Evolutionary conservation across 1,284 basidiomycete genomes (phyloP).

Genomic region (Papiliotrema laurentii): DNA sequence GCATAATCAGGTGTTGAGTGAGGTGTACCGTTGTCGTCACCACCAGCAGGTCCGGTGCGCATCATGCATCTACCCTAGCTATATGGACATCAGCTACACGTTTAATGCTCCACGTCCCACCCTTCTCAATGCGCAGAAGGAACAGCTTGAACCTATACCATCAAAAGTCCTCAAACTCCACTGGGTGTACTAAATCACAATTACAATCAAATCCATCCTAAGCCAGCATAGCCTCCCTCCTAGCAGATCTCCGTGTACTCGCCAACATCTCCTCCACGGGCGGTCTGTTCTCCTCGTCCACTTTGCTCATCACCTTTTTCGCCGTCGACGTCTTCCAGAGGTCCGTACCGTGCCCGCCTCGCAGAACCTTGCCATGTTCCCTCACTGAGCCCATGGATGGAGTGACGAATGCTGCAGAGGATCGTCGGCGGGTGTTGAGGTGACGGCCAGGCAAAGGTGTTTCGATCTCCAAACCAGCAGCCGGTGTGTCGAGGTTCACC

Average conservation of each 20-base stretch:
- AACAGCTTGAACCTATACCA: not conserved
- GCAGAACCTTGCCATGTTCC: not conserved
- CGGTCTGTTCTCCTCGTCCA: constrained; percentile 16
- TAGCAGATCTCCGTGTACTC: constrained; percentile 1
- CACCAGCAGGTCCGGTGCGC: too few species aligned
- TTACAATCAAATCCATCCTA: not conserved
- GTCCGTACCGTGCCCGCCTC: constrained; percentile 1
- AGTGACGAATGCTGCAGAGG: constrained; percentile 10
- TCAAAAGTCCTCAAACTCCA: not conserved
- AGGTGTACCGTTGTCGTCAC: too few species aligned
- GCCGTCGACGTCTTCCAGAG: not conserved
- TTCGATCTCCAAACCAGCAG: not conserved
- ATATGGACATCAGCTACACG: not conserved
- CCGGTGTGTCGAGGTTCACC: constrained; percentile 4
- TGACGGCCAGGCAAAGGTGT: constrained; percentile 2
- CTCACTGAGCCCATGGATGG: constrained; percentile 1
- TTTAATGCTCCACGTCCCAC: not conserved
- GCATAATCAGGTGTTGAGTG: too few species aligned
- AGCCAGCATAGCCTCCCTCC: constrained; percentile 1
- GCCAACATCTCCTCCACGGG: constrained; percentile 6
- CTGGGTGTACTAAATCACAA: not conserved
- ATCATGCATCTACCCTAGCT: too few species aligned
- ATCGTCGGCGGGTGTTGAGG: constrained; percentile 5
- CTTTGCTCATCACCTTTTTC: not conserved
- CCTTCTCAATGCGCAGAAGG: too few species aligned